A percentile compares a stretch with the other conserved stretches of the same genome.
phyloP scores from a whole-genome alignment of 1,284 basidiomycete species.

The Apiotrichum mycotoxinovorans region DNA sequence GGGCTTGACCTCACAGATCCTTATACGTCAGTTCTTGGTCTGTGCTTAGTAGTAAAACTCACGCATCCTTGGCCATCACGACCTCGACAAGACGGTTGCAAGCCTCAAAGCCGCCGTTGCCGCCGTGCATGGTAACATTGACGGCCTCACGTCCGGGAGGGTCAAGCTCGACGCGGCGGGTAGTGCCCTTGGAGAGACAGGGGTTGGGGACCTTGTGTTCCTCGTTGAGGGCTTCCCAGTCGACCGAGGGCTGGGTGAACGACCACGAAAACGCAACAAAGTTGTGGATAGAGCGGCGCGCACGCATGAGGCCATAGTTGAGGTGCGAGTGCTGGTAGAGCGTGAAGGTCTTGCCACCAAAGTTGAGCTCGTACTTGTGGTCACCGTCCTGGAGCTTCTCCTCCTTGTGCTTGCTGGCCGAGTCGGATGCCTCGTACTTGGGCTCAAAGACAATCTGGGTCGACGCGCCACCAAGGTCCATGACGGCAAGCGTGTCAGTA shows the following conservation, averaged over 20 bases:
- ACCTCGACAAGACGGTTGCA: slow-evolving; percentile 83
- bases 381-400: slow-evolving; percentile 73
- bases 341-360: slow-evolving; percentile 66
- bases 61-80: slow-evolving; percentile 94
- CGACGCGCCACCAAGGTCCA: slow-evolving; percentile 93
- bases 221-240: slow-evolving; percentile 51
- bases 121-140: slow-evolving; percentile 77
- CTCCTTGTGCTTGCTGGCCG: slow-evolving; percentile 30
- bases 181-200: slow-evolving; percentile 70
- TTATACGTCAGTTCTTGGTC: slow-evolving; percentile 49
- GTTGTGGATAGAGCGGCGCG: slow-evolving; percentile 78
- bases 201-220: slow-evolving; percentile 62
- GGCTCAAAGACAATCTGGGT: slow-evolving; percentile 99
- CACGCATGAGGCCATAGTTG: slow-evolving; percentile 92
- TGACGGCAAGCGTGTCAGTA: slow-evolving; percentile 75
- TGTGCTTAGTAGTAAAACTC: slow-evolving; percentile 53
- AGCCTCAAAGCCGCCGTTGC: slow-evolving; percentile 75
- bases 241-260: slow-evolving; percentile 47
- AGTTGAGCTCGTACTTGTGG: slow-evolving; percentile 84
- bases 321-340: slow-evolving; percentile 95
- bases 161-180: slow-evolving; percentile 65
- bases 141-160: slow-evolving; percentile 56
- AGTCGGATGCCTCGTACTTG: slow-evolving; percentile 54
- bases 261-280: slow-evolving; percentile 82
- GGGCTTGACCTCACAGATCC: slow-evolving; percentile 80